Conservation (phyloP, 2,329 filamentous ascomycete species). For the Hysterium pulicare region DNA sequence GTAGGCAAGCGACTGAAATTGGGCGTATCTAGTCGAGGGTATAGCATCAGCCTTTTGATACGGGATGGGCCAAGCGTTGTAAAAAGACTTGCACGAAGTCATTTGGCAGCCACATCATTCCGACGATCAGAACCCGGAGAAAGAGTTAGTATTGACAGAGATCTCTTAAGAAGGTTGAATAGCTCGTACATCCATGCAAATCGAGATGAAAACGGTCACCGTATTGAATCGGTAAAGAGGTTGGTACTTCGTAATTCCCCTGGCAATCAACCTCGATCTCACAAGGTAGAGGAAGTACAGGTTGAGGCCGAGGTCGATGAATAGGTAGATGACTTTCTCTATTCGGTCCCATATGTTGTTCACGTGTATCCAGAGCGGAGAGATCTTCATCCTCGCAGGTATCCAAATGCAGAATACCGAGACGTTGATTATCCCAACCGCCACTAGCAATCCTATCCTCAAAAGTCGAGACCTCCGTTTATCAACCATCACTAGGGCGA, state of each 20-base stretch:
- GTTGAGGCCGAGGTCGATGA: slow-evolving; percentile 48
- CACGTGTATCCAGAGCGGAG: slow-evolving; percentile 36
- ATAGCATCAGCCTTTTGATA: too few species aligned
- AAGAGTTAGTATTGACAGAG: neutral
- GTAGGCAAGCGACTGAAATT: slow-evolving; percentile 34
- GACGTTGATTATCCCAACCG: slow-evolving; percentile 48
- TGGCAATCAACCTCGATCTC: slow-evolving; percentile 23
- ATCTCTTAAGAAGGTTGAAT: neutral
- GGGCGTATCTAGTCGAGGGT: slow-evolving; percentile 24
- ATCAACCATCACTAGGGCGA: slow-evolving; percentile 42
- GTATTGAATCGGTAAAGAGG: slow-evolving; percentile 32
- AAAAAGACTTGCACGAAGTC: slow-evolving; percentile 19
- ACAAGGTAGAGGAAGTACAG: slow-evolving; percentile 45
- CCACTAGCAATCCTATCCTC: slow-evolving; percentile 40
- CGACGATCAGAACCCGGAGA: slow-evolving; percentile 18
- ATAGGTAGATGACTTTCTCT: slow-evolving; percentile 48
- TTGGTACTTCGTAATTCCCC: slow-evolving; percentile 33
- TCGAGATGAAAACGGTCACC: slow-evolving; percentile 25
- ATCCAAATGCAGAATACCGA: slow-evolving; percentile 51
- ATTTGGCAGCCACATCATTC: slow-evolving; percentile 25
- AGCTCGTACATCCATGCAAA: slow-evolving; percentile 31
- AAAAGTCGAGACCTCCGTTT: slow-evolving; percentile 30
- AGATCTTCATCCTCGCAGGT: slow-evolving; percentile 44
- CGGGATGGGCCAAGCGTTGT: too few species aligned
- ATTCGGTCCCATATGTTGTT: slow-evolving; percentile 50